Base-by-base conservation (phyloP, 495 filamentous ascomycete genomes). In the Lophium mytilinum region DNA sequence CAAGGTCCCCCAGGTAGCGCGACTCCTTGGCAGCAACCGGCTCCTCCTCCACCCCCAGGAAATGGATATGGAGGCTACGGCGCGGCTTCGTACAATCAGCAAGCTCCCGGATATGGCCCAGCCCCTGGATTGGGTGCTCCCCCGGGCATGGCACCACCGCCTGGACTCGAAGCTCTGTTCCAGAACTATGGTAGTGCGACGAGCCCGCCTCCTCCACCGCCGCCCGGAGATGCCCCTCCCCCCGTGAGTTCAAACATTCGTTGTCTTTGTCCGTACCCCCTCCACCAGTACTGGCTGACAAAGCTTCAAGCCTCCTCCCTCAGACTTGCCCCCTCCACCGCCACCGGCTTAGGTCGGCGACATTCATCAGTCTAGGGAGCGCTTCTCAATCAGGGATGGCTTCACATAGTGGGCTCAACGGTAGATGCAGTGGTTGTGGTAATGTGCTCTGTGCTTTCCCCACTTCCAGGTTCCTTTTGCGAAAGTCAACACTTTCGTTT, bases 161-260 rank as follows among this genome's bases (percentile, higher is more conserved):
- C 86, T 33, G 85, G 85, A 43, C 76, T 88, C 55, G 80, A 81
- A 55, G 80, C 85, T 15, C 76, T 89, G 57, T 85, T 86, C 68
- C 77, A 82, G 70, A 79, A 84, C 63, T 85, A 84, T 60, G 73
- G 80, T 24, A 77, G 76, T 56, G 83, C 77, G 63, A 59, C 55
- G 14, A 61, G 50, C 48, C 65, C 67, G 33, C 68, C 68, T 10
- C 68, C 68, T 11, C 68, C 68, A 17, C 67, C 65, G 19, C 65
- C 68, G 30, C 67, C 67, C 0, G 58, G 55, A 37, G 85, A 84
- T 52, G 82, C 80, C 36, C 87, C 87, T 43, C 87, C 88, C 1
- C 87, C 85, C 48, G 43, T 47, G 30, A 15, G 43, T 47, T 19
- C 18, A 47, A 19, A 39, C 43, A 3, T 10, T 15, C 12, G 84